These are phyloP conservation scores for Aplosporella prunicola DNA, from an alignment of 2,329 filamentous ascomycete species.

Conservation along the genomic window DNA sequence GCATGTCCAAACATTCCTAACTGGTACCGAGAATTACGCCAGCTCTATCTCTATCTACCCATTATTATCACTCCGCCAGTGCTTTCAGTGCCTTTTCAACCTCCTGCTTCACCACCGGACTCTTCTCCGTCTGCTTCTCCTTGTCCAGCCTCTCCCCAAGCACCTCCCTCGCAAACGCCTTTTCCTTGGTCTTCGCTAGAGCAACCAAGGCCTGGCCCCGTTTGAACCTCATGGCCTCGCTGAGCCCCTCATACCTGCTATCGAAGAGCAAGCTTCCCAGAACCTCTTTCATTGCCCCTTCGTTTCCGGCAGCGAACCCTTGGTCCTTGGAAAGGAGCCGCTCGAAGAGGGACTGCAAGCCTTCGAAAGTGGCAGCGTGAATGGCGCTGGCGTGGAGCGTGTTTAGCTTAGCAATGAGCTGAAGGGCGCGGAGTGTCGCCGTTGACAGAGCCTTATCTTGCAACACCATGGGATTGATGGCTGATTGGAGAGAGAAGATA, in stretches of 20 bases:
- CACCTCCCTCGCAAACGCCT: slow-evolving; percentile 13
- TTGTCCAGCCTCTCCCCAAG: slow-evolving; percentile 14
- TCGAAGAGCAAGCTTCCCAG: slow-evolving; percentile 20
- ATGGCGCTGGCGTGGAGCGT: slow-evolving; percentile 17
- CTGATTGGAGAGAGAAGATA: slow-evolving; percentile 16
- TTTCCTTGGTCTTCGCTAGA: slow-evolving; percentile 13
- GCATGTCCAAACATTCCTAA: no score
- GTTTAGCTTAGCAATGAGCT: slow-evolving; percentile 16
- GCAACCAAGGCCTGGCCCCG: slow-evolving; percentile 19
- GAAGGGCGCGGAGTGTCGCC: slow-evolving; percentile 13
- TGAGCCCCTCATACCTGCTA: slow-evolving; percentile 18
- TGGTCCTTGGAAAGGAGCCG: not conserved
- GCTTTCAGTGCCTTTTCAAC: slow-evolving; percentile 14
- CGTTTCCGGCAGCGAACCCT: slow-evolving; percentile 2
- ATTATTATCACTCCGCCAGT: not conserved
- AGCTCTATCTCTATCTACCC: no score
- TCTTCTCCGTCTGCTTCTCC: slow-evolving; percentile 17
- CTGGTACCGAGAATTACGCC: no score
- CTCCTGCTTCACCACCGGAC: slow-evolving; percentile 16
- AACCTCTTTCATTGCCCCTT: slow-evolving; percentile 11
- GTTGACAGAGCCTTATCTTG: slow-evolving; percentile 12
- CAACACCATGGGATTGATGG: slow-evolving; percentile 15
- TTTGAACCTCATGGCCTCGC: slow-evolving; percentile 21
- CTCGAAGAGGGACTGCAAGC: slow-evolving; percentile 16
- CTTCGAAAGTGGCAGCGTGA: slow-evolving; percentile 19